phyloP scores from a whole-genome alignment of 2,329 filamentous ascomycete genomes.

The Colletotrichum trifolii region DNA sequence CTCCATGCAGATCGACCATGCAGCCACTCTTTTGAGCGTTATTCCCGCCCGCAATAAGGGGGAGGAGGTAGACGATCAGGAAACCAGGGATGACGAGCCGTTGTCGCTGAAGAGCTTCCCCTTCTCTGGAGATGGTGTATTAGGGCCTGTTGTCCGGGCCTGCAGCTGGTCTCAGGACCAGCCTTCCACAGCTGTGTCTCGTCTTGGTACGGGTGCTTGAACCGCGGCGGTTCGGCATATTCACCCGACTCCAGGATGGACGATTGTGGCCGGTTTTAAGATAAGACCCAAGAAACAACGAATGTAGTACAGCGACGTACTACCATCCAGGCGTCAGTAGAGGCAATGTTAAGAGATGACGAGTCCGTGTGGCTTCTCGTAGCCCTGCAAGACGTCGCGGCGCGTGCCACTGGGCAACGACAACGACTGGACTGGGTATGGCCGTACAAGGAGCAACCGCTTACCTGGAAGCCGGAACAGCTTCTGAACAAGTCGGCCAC shows the following conservation, averaged over 20 bases:
- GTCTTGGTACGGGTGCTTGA: constrained; percentile 14
- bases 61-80: constrained; percentile 15
- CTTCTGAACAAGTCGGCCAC: constrained; percentile 11
- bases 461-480: constrained; percentile 35
- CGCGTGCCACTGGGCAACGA: constrained; percentile 22
- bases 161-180: constrained; percentile 28
- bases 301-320: no score
- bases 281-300: no score
- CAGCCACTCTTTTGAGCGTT: constrained; percentile 32
- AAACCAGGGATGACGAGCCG: constrained; percentile 28
- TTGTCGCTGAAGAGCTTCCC: constrained; percentile 32
- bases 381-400: constrained; percentile 21
- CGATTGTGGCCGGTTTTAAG: not conserved
- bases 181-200: constrained; percentile 11
- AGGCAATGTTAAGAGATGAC: not conserved
- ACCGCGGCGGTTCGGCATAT: not conserved
- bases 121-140: constrained; percentile 22
- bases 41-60: constrained; percentile 10
- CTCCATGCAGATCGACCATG: constrained; percentile 31
- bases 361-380: not conserved
- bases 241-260: constrained; percentile 1
- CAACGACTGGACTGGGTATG: not conserved
- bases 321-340: not conserved
- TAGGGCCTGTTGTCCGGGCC: constrained; percentile 22
- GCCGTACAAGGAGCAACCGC: constrained; percentile 25